Percentiles rank a stretch among this genome's conserved stretches.
These are phyloP conservation scores for Syzygium malaccense DNA, from an alignment of 441 rosid genomes.

Conservation along the genomic window DNA sequence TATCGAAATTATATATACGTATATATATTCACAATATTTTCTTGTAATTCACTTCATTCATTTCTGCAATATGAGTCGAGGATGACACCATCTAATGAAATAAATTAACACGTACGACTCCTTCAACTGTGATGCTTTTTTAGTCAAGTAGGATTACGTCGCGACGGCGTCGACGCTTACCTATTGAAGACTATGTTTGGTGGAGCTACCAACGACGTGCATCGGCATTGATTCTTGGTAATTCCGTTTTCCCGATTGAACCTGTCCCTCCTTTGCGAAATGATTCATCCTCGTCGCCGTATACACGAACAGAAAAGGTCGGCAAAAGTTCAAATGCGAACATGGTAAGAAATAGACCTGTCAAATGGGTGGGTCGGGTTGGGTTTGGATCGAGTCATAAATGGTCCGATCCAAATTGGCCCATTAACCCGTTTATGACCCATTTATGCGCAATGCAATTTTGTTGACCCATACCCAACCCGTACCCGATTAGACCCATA, in stretches of 20 bases:
- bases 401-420: too few relatives aligned
- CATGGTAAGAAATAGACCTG: not conserved
- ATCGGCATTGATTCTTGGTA: not conserved
- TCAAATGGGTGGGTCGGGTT: too few relatives aligned
- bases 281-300: not conserved
- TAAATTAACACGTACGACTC: not conserved
- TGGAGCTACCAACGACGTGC: not conserved
- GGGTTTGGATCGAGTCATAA: too few relatives aligned
- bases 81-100: accelerated
- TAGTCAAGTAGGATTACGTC: not conserved
- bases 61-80: accelerated
- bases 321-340: accelerated
- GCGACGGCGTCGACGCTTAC: not conserved
- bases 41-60: not conserved
- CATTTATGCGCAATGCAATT: too few relatives aligned
- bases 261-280: not conserved
- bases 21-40: not conserved
- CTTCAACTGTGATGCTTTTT: not conserved
- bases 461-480: too few relatives aligned
- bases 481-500: too few relatives aligned
- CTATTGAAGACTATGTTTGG: not conserved
- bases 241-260: not conserved
- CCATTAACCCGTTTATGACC: too few relatives aligned
- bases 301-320: accelerated
- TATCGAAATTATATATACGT: not conserved